Conservation (phyloP, 306 rosid genomes). For the Betula pendula region DNA sequence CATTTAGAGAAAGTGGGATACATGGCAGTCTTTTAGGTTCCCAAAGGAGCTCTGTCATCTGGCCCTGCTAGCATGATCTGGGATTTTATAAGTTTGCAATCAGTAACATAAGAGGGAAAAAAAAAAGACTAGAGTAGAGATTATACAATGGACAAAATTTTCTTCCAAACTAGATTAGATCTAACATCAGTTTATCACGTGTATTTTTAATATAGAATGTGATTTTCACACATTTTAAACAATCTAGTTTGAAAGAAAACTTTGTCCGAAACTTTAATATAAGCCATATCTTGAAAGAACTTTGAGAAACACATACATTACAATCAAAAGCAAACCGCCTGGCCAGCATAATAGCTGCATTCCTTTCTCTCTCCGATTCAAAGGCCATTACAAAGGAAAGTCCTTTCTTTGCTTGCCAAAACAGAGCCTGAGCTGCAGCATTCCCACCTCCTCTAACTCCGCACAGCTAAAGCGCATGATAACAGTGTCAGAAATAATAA, state of each 20-base stretch:
- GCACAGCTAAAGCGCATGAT: slow-evolving; percentile 56
- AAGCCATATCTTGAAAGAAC: neutral
- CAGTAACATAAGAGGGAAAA: neutral
- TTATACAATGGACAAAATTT: too few species aligned
- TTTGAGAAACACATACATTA: slow-evolving; percentile 58
- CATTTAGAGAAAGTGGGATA: slow-evolving; percentile 34
- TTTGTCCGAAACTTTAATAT: neutral
- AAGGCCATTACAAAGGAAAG: slow-evolving; percentile 75
- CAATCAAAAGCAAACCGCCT: slow-evolving; percentile 92
- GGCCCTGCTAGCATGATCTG: slow-evolving; percentile 91
- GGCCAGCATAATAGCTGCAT: slow-evolving; percentile 89
- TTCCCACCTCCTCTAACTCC: slow-evolving; percentile 95
- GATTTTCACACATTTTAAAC: too few species aligned
- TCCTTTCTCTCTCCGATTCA: slow-evolving; percentile 82
- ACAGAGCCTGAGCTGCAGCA: slow-evolving; percentile 84
- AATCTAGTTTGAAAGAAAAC: too few species aligned
- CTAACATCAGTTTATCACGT: too few species aligned
- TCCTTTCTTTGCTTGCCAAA: slow-evolving; percentile 84
- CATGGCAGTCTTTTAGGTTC: slow-evolving; percentile 42
- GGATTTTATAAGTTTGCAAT: slow-evolving; percentile 23
- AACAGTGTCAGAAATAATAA: slow-evolving; percentile 9
- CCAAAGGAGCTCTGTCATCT: slow-evolving; percentile 64
- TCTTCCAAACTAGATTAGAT: too few species aligned
- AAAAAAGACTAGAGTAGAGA: too few species aligned
- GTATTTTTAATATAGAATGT: too few species aligned